Evolutionary conservation across 768 basidiomycete species (phyloP).

Genomic region (Rhizopogon salebrosus): DNA sequence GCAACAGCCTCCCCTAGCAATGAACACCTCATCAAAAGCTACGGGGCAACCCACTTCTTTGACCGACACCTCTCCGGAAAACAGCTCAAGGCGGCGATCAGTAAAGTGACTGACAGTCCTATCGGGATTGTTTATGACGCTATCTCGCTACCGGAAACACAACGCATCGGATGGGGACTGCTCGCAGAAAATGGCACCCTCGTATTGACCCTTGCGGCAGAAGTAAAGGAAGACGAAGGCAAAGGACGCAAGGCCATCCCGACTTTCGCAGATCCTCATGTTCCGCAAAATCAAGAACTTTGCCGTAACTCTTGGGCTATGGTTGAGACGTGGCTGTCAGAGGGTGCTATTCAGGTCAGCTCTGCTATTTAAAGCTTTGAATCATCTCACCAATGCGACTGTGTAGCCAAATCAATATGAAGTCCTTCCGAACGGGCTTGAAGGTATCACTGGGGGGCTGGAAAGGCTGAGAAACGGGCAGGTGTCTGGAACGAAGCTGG

Average conservation of each 20-base stretch:
- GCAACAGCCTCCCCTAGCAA: slow-evolving; percentile 32
- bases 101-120: slow-evolving; percentile 23
- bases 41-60: slow-evolving; percentile 38
- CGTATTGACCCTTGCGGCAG: slow-evolving; percentile 18
- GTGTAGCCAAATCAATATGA: slow-evolving; percentile 35
- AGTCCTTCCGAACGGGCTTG: slow-evolving; percentile 35
- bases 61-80: slow-evolving; percentile 21
- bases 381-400: not conserved
- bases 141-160: slow-evolving; percentile 30
- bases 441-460: slow-evolving; percentile 32
- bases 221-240: slow-evolving; percentile 19
- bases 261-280: slow-evolving; percentile 20
- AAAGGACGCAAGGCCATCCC: slow-evolving; percentile 14
- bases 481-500: slow-evolving; percentile 40
- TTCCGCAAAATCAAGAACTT: slow-evolving; percentile 12
- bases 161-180: slow-evolving; percentile 24
- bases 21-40: slow-evolving; percentile 23
- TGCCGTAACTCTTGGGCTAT: slow-evolving; percentile 13
- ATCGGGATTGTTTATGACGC: slow-evolving; percentile 25
- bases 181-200: slow-evolving; percentile 31
- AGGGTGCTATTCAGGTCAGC: slow-evolving; percentile 21
- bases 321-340: slow-evolving; percentile 19
- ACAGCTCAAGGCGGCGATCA: slow-evolving; percentile 14
- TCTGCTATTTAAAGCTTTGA: not conserved
- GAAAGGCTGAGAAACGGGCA: slow-evolving; percentile 29